phyloP scores from a whole-genome alignment of 768 basidiomycete genomes.

The Pleurotus ostreatus region DNA sequence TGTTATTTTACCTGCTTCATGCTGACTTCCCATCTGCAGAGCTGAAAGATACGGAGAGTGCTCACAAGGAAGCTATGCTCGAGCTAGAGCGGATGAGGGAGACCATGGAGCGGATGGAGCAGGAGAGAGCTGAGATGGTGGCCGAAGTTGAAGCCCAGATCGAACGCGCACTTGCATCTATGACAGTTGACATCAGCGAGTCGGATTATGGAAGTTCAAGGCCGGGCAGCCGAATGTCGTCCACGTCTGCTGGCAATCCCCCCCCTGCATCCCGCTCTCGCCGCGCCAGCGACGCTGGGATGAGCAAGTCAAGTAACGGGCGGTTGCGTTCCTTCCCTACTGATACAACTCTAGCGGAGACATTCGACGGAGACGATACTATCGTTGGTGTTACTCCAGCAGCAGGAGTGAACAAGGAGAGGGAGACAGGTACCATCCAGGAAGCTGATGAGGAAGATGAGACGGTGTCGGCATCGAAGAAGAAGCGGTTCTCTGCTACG shows the following conservation, averaged over 20 bases:
- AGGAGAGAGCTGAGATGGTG: conserved; percentile 84
- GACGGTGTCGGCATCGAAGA: conserved; percentile 40
- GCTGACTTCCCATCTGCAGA: conserved; percentile 39
- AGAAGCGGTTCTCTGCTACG: conserved; percentile 79
- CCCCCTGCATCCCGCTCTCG: conserved; percentile 42
- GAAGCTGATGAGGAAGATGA: conserved; percentile 55
- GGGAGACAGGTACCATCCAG: conserved; percentile 36
- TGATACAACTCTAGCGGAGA: conserved; percentile 59
- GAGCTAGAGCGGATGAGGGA: conserved; percentile 83
- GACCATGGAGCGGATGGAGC: conserved; percentile 84
- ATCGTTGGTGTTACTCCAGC: not conserved
- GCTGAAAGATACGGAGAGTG: conserved; percentile 74
- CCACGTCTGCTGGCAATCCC: conserved; percentile 38
- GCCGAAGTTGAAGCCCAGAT: conserved; percentile 93
- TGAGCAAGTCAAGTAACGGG: conserved; percentile 30
- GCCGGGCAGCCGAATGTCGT: conserved; percentile 63
- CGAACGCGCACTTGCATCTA: conserved; percentile 78
- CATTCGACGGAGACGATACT: conserved; percentile 3
- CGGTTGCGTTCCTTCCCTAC: conserved; percentile 71
- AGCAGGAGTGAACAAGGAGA: conserved; percentile 1
- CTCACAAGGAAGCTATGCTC: conserved; percentile 74
- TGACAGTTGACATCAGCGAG: conserved; percentile 75
- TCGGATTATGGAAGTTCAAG: conserved; percentile 73
- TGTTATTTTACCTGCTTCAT: not conserved
- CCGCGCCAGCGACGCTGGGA: conserved; percentile 50